phyloP scores from a whole-genome alignment of 768 basidiomycete genomes.

The Russula virescens region DNA sequence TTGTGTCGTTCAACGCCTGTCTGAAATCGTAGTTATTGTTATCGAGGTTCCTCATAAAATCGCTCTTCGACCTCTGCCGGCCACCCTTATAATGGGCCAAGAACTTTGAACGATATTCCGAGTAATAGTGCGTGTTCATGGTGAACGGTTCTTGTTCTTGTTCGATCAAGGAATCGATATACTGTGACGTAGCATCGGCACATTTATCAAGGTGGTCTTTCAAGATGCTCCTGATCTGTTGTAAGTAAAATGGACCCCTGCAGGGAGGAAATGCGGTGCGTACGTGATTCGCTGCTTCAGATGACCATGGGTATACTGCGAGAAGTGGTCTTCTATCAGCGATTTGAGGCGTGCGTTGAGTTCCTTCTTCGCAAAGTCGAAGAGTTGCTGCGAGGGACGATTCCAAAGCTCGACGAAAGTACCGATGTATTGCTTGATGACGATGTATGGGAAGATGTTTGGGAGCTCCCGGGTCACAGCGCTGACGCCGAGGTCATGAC shows the following conservation, averaged over 20 bases:
- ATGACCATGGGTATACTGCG: constrained; percentile 21
- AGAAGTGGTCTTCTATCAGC: constrained; percentile 25
- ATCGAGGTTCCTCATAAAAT: neutral
- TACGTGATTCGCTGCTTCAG: constrained; percentile 24
- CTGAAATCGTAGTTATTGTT: neutral
- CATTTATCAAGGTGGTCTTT: constrained; percentile 7
- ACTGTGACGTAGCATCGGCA: neutral
- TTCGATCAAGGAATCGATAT: constrained; percentile 13
- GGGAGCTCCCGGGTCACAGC: constrained; percentile 65
- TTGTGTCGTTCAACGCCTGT: constrained; percentile 23
- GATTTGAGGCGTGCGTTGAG: constrained; percentile 19
- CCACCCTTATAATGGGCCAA: constrained; percentile 42
- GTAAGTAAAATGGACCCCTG: neutral
- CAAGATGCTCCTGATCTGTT: constrained; percentile 6
- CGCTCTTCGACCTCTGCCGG: constrained; percentile 9
- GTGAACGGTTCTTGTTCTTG: constrained; percentile 25
- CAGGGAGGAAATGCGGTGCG: neutral
- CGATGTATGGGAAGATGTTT: constrained; percentile 49
- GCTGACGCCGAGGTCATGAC: constrained; percentile 31
- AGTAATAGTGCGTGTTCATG: constrained; percentile 26
- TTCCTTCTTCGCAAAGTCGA: constrained; percentile 21
- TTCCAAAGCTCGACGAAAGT: constrained; percentile 23
- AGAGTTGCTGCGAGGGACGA: constrained; percentile 22
- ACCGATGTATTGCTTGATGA: constrained; percentile 26
- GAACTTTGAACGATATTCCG: constrained; percentile 41